Percentiles rank a stretch among this genome's conserved stretches.
These are phyloP conservation scores for Boletus vermiculosoides DNA, from an alignment of 768 basidiomycete genomes.

Conservation along the genomic window DNA sequence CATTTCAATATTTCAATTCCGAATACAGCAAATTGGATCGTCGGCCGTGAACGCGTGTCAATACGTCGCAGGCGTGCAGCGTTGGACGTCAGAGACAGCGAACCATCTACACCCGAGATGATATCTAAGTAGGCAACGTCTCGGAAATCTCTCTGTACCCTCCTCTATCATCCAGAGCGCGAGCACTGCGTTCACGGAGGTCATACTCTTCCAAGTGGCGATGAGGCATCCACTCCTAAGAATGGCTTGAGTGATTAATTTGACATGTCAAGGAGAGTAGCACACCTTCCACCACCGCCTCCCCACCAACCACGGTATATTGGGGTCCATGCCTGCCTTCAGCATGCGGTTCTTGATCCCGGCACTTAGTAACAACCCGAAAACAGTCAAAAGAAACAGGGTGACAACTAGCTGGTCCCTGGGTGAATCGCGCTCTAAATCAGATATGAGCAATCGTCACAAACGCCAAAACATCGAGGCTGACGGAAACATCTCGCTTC, in stretches of 20 bases:
- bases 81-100: neutral
- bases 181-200: conserved; percentile 36
- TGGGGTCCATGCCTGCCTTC: conserved; percentile 69
- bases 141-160: conserved; percentile 47
- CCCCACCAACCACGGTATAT: conserved; percentile 60
- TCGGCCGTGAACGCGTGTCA: neutral
- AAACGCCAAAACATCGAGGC: conserved; percentile 40
- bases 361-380: conserved; percentile 80
- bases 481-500: conserved; percentile 94
- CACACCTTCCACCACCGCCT: conserved; percentile 84
- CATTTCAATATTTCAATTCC: conserved; percentile 3
- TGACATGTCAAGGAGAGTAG: conserved; percentile 21
- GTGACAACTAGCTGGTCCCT: conserved; percentile 92
- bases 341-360: conserved; percentile 82
- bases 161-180: conserved; percentile 36
- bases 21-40: neutral
- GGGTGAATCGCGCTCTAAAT: conserved; percentile 89
- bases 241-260: conserved; percentile 20
- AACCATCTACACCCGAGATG: conserved; percentile 1
- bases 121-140: conserved; percentile 23
- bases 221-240: conserved; percentile 43
- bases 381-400: conserved; percentile 82
- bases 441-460: conserved; percentile 27
- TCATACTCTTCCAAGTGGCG: conserved; percentile 54
- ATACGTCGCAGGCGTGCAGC: neutral